phyloP scores from a whole-genome alignment of 352 stramenopile genomes.

The Thalassiosira hispida region DNA sequence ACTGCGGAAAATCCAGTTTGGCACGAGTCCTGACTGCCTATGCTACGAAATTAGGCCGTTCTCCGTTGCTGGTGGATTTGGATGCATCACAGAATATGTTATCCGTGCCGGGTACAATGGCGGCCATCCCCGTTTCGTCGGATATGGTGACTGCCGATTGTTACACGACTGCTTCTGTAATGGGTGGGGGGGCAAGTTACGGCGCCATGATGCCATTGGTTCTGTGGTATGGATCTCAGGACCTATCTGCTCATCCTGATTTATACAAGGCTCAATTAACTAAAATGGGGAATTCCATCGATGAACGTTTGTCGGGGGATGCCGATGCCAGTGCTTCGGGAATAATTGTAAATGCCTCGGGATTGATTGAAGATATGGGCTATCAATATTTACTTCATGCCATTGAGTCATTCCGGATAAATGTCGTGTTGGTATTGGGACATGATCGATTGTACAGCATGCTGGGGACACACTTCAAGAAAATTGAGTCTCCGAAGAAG shows the following conservation, averaged over 20 bases:
- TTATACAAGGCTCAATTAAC: slow-evolving; percentile 79
- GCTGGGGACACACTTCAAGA: slow-evolving; percentile 72
- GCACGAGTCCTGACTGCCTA: slow-evolving; percentile 72
- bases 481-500: slow-evolving; percentile 34
- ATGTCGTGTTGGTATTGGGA: slow-evolving; percentile 78
- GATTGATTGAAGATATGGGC: slow-evolving; percentile 76
- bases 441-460: slow-evolving; percentile 85
- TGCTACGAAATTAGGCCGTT: slow-evolving; percentile 76
- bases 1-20: slow-evolving; percentile 81
- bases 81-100: slow-evolving; percentile 79
- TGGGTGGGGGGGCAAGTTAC: slow-evolving; percentile 4
- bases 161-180: slow-evolving; percentile 63
- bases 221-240: slow-evolving; percentile 76
- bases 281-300: slow-evolving; percentile 63
- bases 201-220: slow-evolving; percentile 67
- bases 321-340: slow-evolving; percentile 67
- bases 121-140: slow-evolving; percentile 57
- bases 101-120: slow-evolving; percentile 76
- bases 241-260: slow-evolving; percentile 60
- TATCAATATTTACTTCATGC: slow-evolving; percentile 76
- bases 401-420: slow-evolving; percentile 71
- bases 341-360: slow-evolving; percentile 83
- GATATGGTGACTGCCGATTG: slow-evolving; percentile 61
- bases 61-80: slow-evolving; percentile 79
- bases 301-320: slow-evolving; percentile 62